Base-by-base conservation (phyloP, 73 alveolate genomes). In the Paramecium sexaurelia region DNA sequence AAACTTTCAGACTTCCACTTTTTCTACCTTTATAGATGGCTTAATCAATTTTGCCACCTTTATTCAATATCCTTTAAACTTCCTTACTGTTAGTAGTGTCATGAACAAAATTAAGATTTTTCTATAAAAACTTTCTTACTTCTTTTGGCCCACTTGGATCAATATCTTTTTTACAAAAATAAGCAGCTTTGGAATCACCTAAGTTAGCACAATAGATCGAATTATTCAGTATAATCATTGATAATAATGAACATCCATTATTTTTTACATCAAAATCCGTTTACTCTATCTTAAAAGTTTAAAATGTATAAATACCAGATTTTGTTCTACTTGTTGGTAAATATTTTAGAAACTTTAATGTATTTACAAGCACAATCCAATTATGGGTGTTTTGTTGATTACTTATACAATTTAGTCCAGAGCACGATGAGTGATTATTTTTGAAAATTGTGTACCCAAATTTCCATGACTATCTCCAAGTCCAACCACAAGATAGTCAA, bases 171-270 rank as follows among this genome's bases (percentile, higher is more conserved):
- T 61, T 61, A 19, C 26, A 61, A 61, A 61, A 61, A 26, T 22
- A 61, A 15, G 83, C 83, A 61, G 83, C 83, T 8, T 61, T 61
- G 10, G 39, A 61, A 61, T 61, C 83, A 26, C 83, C 83, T n/a
- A 61, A 61, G n/a, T 61, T 61, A 13, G 83, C 83, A 61, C 83
- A 61, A 32, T 61, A 61, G 10, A 61, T 61, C 0, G 43, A 13
- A 61, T 32, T 61, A 10, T 32, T 32, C 1, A 61, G 8, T 61
- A 32, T 61, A 0, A 61, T 61, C 43, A 61, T 29, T 11, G 83
- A 13, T 26, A 61, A 32, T 29, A 61, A 32, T 61, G 83, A 61
- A 3, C 47, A 61, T 0, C 83, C 83, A 61, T 32, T 61, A 11
- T 24, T 26, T 27, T 61, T 61, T 9, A 61, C 47, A 61, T 61